phyloP scores from a whole-genome alignment of 106 monocot species.

The Dendrobium huoshanense region DNA sequence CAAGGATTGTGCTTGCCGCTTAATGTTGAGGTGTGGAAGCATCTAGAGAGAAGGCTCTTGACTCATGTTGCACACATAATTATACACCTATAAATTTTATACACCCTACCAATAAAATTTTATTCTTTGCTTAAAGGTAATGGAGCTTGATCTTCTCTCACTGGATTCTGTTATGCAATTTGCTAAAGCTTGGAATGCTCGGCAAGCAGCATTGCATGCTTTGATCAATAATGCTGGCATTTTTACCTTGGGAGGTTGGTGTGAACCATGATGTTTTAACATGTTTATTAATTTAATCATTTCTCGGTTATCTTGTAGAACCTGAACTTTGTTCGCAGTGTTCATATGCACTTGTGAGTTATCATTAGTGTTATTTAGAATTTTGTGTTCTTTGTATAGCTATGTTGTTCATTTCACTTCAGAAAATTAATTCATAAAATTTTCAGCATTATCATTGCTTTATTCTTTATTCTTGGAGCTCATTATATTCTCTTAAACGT shows the following conservation, averaged over 20 bases:
- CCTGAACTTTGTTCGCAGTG: not conserved
- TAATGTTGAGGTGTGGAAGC: slow-evolving; percentile 68
- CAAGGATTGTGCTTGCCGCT: slow-evolving; percentile 40
- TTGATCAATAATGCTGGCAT: slow-evolving; percentile 98
- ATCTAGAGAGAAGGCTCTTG: not conserved
- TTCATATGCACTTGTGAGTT: not conserved
- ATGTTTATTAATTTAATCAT: not conserved
- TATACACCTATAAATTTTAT: not conserved
- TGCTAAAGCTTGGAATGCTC: slow-evolving; percentile 88
- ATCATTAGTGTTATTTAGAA: not conserved
- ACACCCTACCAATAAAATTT: not conserved
- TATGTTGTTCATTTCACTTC: not conserved
- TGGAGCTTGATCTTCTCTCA: slow-evolving; percentile 94
- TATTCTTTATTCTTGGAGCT: not conserved
- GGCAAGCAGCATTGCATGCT: slow-evolving; percentile 56
- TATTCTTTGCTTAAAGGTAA: slow-evolving; percentile 44
- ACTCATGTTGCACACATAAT: too few relatives aligned
- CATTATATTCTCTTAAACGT: not conserved
- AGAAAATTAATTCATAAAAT: not conserved
- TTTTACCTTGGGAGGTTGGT: slow-evolving; percentile 84
- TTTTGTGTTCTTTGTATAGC: not conserved
- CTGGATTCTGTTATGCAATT: slow-evolving; percentile 81
- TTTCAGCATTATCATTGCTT: not conserved
- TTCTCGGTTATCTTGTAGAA: not conserved
- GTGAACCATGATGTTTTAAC: not conserved